Percentiles rank a stretch among this genome's conserved stretches.
Conservation (phyloP, 2,329 filamentous ascomycete genomes). For the Ceratocystis huliohia region DNA sequence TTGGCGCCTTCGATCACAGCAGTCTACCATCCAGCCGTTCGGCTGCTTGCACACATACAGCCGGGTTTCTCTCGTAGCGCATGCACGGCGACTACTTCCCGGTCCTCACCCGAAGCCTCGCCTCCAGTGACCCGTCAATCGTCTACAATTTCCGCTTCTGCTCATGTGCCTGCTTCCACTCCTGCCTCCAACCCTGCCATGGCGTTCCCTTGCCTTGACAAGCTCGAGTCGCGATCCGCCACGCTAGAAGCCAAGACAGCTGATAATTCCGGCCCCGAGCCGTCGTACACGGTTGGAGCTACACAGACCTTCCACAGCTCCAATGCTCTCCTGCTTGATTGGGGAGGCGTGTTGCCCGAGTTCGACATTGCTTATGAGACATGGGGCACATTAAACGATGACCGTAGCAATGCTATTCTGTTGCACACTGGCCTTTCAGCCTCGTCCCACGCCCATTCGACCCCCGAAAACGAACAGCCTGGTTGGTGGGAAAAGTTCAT, state of each 20-base stretch:
- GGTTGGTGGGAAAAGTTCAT: constrained; percentile 99
- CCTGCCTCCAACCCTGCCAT: constrained; percentile 66
- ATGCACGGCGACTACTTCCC: constrained; percentile 3
- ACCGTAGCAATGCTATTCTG: constrained; percentile 78
- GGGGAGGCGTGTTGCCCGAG: constrained; percentile 81
- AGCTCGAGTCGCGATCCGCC: constrained; percentile 64
- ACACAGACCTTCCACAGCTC: constrained; percentile 64
- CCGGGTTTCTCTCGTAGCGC: background rate
- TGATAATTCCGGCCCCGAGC: constrained; percentile 69
- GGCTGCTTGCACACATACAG: no score
- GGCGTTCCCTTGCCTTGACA: constrained; percentile 82
- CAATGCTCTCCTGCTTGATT: constrained; percentile 72
- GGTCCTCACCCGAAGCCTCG: constrained; percentile 8
- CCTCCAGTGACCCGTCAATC: constrained; percentile 7
- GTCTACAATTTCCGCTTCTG: background rate
- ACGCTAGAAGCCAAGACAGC: constrained; percentile 44
- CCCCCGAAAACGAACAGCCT: constrained; percentile 68
- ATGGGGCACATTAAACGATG: constrained; percentile 70
- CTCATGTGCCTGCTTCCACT: constrained; percentile 9
- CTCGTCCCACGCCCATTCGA: constrained; percentile 94
- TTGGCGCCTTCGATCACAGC: no score
- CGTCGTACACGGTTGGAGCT: constrained; percentile 83
- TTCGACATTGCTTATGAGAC: constrained; percentile 89
- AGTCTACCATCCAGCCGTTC: no score
- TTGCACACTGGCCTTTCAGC: constrained; percentile 89